Conservation (phyloP, 139 green algal genomes). For the Tetradesmus lagerheimii region DNA sequence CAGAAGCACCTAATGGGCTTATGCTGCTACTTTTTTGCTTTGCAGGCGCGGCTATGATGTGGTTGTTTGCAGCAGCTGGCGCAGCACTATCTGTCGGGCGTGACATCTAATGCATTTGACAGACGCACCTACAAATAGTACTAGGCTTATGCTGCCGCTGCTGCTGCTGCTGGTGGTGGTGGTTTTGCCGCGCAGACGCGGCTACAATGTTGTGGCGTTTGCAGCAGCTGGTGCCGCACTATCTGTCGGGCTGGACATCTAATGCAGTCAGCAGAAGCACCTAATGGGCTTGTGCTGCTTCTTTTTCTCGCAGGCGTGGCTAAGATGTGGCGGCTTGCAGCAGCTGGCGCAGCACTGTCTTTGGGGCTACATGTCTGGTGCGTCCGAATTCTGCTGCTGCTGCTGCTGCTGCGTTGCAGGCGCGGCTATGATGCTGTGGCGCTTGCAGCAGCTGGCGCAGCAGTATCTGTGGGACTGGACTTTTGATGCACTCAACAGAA, state of each 20-base stretch:
- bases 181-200: not conserved
- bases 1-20: no score
- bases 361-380: not conserved
- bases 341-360: not conserved
- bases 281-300: no score
- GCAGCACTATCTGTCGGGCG: not conserved
- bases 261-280: no score
- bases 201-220: constrained; percentile 26
- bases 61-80: not conserved
- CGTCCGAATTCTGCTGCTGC: no score
- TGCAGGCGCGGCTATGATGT: not conserved
- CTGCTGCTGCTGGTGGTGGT: no score
- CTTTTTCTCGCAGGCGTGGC: not conserved
- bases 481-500: no score
- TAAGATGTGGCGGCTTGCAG: not conserved
- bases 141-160: no score
- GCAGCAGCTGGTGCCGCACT: not conserved
- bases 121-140: no score
- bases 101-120: no score
- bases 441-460: not conserved
- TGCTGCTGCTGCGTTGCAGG: not conserved
- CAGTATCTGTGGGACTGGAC: constrained; percentile 5
- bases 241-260: constrained; percentile 17
- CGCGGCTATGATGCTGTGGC: constrained; percentile 27
- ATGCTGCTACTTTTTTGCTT: no score